phyloP scores from a whole-genome alignment of 257 asterid species.

The Linderniella brevidens region DNA sequence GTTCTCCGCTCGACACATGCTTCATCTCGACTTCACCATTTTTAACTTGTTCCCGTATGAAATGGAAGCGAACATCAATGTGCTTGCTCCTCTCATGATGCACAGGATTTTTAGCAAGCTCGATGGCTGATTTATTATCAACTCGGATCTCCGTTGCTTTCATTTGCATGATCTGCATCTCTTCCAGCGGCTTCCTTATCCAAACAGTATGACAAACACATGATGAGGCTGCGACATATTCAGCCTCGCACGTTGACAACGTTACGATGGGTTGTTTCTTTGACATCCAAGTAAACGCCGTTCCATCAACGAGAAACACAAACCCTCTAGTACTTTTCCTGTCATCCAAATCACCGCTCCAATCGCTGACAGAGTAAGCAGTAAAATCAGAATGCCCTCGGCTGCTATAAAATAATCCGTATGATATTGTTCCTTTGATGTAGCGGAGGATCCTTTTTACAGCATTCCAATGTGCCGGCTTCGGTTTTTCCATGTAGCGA shows the following conservation, averaged over 20 bases:
- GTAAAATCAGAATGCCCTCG: neutral
- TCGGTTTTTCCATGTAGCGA: slow-evolving; percentile 2
- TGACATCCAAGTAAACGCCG: neutral
- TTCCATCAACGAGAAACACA: slow-evolving; percentile 4
- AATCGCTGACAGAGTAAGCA: slow-evolving; percentile 1
- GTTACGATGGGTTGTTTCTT: neutral
- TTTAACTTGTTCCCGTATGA: slow-evolving; percentile 6
- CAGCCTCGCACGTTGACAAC: neutral
- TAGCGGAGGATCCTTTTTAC: slow-evolving; percentile 2
- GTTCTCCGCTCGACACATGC: no score
- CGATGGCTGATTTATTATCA: slow-evolving; percentile 1
- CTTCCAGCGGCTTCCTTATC: slow-evolving; percentile 7
- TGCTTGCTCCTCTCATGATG: slow-evolving; percentile 10
- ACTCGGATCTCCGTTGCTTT: slow-evolving; percentile 1
- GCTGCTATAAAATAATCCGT: neutral
- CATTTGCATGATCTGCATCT: neutral
- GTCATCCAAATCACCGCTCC: slow-evolving; percentile 3
- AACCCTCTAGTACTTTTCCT: slow-evolving; percentile 9
- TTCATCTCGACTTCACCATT: neutral
- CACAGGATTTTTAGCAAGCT: slow-evolving; percentile 7
- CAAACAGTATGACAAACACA: slow-evolving; percentile 5
- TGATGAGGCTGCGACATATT: slow-evolving; percentile 1
- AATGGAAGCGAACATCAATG: slow-evolving; percentile 5
- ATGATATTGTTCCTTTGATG: neutral
- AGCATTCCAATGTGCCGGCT: neutral